Conservation (phyloP, 345 rosid genomes). For the Hypericum androsaemum region DNA sequence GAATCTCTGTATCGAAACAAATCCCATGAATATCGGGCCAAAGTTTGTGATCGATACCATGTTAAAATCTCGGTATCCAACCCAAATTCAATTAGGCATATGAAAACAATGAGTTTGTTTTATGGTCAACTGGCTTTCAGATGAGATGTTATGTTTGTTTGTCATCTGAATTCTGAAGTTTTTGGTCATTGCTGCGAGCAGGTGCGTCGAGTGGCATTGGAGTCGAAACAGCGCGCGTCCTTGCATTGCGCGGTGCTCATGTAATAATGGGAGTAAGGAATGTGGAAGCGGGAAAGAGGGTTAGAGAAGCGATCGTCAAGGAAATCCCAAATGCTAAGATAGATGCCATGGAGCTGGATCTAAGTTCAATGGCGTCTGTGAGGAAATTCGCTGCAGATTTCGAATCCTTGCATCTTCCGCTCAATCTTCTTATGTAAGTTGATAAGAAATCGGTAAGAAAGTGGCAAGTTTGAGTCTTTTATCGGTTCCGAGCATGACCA, state of each 20-base stretch:
- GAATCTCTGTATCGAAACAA: too few species aligned
- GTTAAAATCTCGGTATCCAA: too few species aligned
- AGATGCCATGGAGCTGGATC: slow-evolving; percentile 21
- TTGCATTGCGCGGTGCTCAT: slow-evolving; percentile 8
- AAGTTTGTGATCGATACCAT: too few species aligned
- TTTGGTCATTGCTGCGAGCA: background rate
- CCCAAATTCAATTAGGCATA: too few species aligned
- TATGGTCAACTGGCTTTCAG: too few species aligned
- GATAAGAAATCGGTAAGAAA: background rate
- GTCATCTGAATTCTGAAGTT: too few species aligned
- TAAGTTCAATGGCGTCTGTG: slow-evolving; percentile 12
- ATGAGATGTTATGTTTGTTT: too few species aligned
- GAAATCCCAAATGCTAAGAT: slow-evolving; percentile 11
- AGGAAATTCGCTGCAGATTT: slow-evolving; percentile 14
- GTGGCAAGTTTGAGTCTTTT: background rate
- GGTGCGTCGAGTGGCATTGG: slow-evolving; percentile 19
- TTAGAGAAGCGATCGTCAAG: slow-evolving; percentile 3
- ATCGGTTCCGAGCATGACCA: background rate
- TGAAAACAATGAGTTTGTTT: too few species aligned
- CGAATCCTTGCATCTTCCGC: slow-evolving; percentile 10
- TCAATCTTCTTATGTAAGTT: slow-evolving; percentile 17
- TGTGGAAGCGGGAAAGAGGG: slow-evolving; percentile 7
- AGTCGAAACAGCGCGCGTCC: slow-evolving; percentile 10
- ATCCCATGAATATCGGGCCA: too few species aligned
- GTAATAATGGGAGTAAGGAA: slow-evolving; percentile 13